Base-by-base conservation (phyloP, 257 asterid species). In the Przewalskia tangutica region DNA sequence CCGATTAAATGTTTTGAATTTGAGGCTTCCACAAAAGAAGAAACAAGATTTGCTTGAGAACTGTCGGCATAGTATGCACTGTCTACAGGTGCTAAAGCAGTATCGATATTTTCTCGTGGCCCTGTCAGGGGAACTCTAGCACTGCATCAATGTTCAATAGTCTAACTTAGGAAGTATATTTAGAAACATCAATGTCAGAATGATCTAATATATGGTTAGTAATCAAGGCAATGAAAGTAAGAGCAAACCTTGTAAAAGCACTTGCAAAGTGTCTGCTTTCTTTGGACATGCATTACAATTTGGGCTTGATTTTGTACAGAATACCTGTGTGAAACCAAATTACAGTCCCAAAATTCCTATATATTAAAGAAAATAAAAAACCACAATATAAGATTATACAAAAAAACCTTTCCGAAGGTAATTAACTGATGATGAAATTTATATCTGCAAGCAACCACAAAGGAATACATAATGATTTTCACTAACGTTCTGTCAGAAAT, bases 221-320 rank as follows among this genome's bases (percentile, higher is more conserved):
- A 54, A 38, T 71, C 64, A 17, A 50, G 44, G 16, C 14, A 60
- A 38, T 8, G 4, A 36, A 23, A 27, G 53, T 16, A 66, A 56
- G 36, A 38, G 38, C 50, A 44, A 50, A 94, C 97, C 98, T 90
- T 82, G 97, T 93, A 84, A 88, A 90, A 68, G 94, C 92, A 76
- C 95, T 93, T 2, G 98, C 94, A 54, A 87, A 93, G 83, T 94
- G 97, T 84, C 90, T 89, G 85, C 98, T 93, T 79, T 92, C 95
- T 8, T 66, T 8, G 97, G 98, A 84, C 94, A 94, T 59, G 93
- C 95, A 84, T 91, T 87, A 87, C 98, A 94, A 77, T 91, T 94
- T 64, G 97, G 98, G 56, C 85, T 93, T 86, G 85, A 83, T 88
- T 93, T 93, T 32, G 97, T 93, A 88, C 98, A 80, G 93, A 91